Evolutionary conservation across 2,329 filamentous ascomycete species (phyloP).

Genomic region (Trichoderma brevicompactum): DNA sequence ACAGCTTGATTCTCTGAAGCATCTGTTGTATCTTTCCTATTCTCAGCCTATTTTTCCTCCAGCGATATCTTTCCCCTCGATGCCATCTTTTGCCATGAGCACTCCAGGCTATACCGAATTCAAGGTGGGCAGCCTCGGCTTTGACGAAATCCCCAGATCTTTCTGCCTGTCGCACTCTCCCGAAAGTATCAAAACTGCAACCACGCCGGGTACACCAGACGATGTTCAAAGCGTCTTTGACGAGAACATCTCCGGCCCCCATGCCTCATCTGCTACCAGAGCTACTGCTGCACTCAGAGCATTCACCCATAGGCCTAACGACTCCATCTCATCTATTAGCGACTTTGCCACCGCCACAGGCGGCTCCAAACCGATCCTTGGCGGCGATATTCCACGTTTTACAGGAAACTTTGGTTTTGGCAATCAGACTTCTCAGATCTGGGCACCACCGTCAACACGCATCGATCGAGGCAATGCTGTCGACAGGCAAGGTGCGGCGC

Average conservation of each 20-base stretch:
- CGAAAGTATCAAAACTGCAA: constrained; percentile 2
- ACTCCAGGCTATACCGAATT: not conserved
- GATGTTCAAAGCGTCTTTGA: constrained; percentile 1
- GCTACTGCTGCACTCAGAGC: not conserved
- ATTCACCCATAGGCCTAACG: constrained; percentile 1
- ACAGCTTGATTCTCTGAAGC: not conserved
- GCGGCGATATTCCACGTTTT: constrained; percentile 4
- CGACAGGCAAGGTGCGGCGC: not conserved
- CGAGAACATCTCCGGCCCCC: not conserved
- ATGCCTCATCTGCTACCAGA: not conserved
- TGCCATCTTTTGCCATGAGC: not conserved
- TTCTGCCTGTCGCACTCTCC: constrained; percentile 6
- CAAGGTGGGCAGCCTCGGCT: not conserved
- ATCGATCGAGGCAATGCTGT: not conserved
- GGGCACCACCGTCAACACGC: not conserved
- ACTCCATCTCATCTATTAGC: not conserved
- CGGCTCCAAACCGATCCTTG: not conserved
- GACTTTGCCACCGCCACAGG: not conserved
- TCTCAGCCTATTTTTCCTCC: not conserved
- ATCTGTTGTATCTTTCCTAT: not conserved
- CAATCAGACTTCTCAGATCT: constrained; percentile 3
- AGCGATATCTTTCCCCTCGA: not conserved
- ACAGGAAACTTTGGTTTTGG: not conserved
- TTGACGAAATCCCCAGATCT: not conserved
- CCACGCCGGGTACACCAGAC: constrained; percentile 14